Evolutionary conservation across 495 filamentous ascomycete species (phyloP).

Genomic region (Hapsidospora chrysogenum): DNA sequence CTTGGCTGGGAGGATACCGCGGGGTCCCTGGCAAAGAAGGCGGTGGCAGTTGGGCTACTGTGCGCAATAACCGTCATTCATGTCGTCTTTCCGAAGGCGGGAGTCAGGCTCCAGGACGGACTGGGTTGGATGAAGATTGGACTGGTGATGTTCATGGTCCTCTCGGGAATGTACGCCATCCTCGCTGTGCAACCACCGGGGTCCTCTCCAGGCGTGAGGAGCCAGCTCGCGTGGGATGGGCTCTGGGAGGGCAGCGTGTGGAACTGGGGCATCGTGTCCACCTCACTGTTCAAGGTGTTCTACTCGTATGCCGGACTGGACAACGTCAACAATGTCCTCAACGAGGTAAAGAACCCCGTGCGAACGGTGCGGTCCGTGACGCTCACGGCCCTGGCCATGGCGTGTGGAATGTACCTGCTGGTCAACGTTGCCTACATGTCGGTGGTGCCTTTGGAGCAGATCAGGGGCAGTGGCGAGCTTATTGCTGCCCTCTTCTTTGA

Average conservation of each 20-base stretch:
- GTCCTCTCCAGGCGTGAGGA: not conserved
- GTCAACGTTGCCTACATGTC: slow-evolving; percentile 57
- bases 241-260: slow-evolving; percentile 38
- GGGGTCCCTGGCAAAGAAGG: slow-evolving; percentile 33
- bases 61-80: slow-evolving; percentile 46
- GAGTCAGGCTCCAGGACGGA: slow-evolving; percentile 47
- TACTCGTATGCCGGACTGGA: slow-evolving; percentile 53
- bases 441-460: slow-evolving; percentile 49
- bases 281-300: slow-evolving; percentile 55
- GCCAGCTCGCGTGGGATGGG: slow-evolving; percentile 13
- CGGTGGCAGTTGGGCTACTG: slow-evolving; percentile 44
- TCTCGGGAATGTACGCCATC: slow-evolving; percentile 39
- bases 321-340: slow-evolving; percentile 63
- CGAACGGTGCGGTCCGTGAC: slow-evolving; percentile 48
- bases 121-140: slow-evolving; percentile 51
- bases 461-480: slow-evolving; percentile 48
- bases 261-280: slow-evolving; percentile 37
- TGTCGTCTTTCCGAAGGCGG: slow-evolving; percentile 40
- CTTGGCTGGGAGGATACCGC: slow-evolving; percentile 31
- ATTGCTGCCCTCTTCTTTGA: slow-evolving; percentile 55
- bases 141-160: slow-evolving; percentile 45
- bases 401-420: slow-evolving; percentile 45
- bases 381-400: slow-evolving; percentile 41
- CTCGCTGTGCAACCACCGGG: slow-evolving; percentile 15
- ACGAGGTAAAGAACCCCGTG: slow-evolving; percentile 55